Evolutionary conservation across 768 basidiomycete species (phyloP).

Genomic region (Steccherinum ochraceum): DNA sequence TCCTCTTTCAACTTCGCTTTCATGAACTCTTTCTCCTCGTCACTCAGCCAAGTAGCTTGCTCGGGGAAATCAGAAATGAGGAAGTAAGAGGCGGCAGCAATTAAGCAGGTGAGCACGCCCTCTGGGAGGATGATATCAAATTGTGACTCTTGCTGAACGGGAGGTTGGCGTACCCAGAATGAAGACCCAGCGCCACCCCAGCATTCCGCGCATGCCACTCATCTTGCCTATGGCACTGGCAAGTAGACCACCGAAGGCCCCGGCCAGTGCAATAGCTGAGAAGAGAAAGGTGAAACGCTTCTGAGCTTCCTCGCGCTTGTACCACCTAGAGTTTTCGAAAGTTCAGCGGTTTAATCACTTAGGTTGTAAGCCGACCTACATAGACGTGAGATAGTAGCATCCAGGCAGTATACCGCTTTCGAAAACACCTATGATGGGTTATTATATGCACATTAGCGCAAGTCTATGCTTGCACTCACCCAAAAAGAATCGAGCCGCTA

Average conservation of each 20-base stretch:
- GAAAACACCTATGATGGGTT: slow-evolving; percentile 13
- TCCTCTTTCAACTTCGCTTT: slow-evolving; percentile 23
- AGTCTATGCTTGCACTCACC: slow-evolving; percentile 19
- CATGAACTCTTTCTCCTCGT: slow-evolving; percentile 23
- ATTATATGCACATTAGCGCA: background rate
- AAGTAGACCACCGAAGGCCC: slow-evolving; percentile 29
- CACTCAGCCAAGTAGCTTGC: slow-evolving; percentile 26
- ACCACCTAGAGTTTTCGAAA: slow-evolving; percentile 21
- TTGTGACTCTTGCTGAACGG: background rate
- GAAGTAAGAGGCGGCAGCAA: slow-evolving; percentile 26
- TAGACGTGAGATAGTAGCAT: slow-evolving; percentile 28
- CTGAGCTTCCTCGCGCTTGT: slow-evolving; percentile 30
- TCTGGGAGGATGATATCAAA: slow-evolving; percentile 17
- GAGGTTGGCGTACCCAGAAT: slow-evolving; percentile 17
- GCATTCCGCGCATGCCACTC: slow-evolving; percentile 23
- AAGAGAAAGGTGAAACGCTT: slow-evolving; percentile 32
- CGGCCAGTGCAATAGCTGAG: slow-evolving; percentile 32
- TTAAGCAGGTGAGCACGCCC: slow-evolving; percentile 30
- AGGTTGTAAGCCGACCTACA: slow-evolving; percentile 6
- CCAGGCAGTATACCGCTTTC: slow-evolving; percentile 26
- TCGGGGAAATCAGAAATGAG: slow-evolving; percentile 28
- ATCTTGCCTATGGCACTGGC: slow-evolving; percentile 28
- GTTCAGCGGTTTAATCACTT: background rate
- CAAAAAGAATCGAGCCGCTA: slow-evolving; percentile 32
- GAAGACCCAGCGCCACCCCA: slow-evolving; percentile 29